These are phyloP conservation scores for Discostella pseudostelligera DNA, from an alignment of 108 stramenopile genomes.

Conservation along the genomic window DNA sequence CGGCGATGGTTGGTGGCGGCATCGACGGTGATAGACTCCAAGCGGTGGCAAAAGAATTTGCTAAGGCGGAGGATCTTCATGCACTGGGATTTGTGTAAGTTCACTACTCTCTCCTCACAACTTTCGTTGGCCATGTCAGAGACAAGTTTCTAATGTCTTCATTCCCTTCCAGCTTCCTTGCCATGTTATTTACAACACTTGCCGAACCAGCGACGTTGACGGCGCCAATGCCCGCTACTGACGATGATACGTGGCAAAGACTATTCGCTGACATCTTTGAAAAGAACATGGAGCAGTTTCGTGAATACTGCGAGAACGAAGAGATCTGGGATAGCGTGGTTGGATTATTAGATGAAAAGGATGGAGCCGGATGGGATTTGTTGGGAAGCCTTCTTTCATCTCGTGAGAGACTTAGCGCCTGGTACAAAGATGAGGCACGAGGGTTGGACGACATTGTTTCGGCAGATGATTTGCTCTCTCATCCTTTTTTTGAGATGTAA, in stretches of 20 bases:
- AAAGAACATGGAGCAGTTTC: conserved; percentile 73
- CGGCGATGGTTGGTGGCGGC: conserved; percentile 12
- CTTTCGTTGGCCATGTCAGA: not conserved
- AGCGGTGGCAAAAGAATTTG: conserved; percentile 55
- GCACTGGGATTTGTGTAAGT: conserved; percentile 75
- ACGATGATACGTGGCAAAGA: conserved; percentile 83
- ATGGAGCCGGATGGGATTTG: conserved; percentile 77
- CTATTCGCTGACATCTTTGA: conserved; percentile 77
- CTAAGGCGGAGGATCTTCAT: conserved; percentile 82
- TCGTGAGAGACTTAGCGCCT: conserved; percentile 57
- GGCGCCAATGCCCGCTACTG: conserved; percentile 66
- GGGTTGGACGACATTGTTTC: conserved; percentile 43
- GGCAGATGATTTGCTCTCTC: conserved; percentile 51
- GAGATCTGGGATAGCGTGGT: conserved; percentile 74
- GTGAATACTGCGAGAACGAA: conserved; percentile 79
- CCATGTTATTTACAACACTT: conserved; percentile 64
- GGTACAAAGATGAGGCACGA: conserved; percentile 31
- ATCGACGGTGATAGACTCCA: not conserved
- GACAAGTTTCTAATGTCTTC: not conserved
- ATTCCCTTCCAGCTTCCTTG: conserved; percentile 38
- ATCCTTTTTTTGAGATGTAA: conserved; percentile 61
- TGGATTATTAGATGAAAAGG: conserved; percentile 62
- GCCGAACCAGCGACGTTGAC: conserved; percentile 57
- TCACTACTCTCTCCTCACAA: not conserved
- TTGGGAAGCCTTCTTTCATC: conserved; percentile 63